Conservation (phyloP, 768 basidiomycete species). For the Lactifluus subvellereus region DNA sequence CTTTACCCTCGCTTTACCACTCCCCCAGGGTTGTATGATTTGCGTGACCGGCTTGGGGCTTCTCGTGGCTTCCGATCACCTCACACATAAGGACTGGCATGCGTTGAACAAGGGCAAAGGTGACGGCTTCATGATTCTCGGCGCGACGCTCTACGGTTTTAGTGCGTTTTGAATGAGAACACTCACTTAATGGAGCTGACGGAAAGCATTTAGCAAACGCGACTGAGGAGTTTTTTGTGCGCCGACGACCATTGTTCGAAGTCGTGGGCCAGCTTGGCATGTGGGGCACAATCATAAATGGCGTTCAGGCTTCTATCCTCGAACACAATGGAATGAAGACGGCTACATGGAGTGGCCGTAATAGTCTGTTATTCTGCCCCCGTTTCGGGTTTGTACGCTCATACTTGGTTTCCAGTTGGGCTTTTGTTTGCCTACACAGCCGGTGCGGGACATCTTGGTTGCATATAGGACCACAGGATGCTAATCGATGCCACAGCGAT, state of each 20-base stretch:
- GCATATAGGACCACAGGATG: background rate
- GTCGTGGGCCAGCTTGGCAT: constrained; percentile 84
- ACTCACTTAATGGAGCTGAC: background rate
- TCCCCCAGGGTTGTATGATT: constrained; percentile 57
- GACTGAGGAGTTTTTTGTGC: constrained; percentile 83
- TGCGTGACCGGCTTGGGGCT: constrained; percentile 72
- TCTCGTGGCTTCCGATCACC: constrained; percentile 71
- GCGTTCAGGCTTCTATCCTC: constrained; percentile 67
- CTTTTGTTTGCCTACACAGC: constrained; percentile 48
- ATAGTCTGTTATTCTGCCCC: constrained; percentile 41
- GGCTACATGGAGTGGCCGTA: constrained; percentile 68
- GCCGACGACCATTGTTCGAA: constrained; percentile 75
- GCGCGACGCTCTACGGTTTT: constrained; percentile 81
- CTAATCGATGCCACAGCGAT: constrained; percentile 43
- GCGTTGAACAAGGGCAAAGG: constrained; percentile 66
- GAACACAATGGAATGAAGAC: constrained; percentile 63
- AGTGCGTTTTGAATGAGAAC: constrained; percentile 43
- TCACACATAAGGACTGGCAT: constrained; percentile 71
- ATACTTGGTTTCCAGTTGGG: constrained; percentile 37
- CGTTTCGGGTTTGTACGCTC: background rate
- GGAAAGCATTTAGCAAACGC: constrained; percentile 56
- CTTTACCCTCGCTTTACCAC: background rate
- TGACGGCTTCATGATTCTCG: constrained; percentile 81
- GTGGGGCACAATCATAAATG: constrained; percentile 77
- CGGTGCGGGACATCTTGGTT: constrained; percentile 27